phyloP scores from a whole-genome alignment of 352 stramenopile species.

The Saprolegnia parasitica region DNA sequence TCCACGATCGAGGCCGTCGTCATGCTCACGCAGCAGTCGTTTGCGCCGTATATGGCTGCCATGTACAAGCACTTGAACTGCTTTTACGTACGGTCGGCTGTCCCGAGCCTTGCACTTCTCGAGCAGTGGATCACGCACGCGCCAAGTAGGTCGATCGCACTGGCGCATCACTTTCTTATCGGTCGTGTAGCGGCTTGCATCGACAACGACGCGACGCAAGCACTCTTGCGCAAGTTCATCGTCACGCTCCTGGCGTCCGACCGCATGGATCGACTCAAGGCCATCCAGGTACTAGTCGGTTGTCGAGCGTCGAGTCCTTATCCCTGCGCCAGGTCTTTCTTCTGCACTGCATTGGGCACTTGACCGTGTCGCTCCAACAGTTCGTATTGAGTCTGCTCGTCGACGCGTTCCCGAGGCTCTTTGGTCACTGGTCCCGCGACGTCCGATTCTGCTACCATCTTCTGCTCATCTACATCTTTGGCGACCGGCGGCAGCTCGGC shows the following conservation, averaged over 20 bases:
- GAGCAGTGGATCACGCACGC: slow-evolving; percentile 16
- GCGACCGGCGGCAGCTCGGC: slow-evolving; percentile 66
- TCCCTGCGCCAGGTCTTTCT: slow-evolving; percentile 1
- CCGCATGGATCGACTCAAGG: slow-evolving; percentile 23
- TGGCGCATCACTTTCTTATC: background rate
- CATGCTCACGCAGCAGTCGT: slow-evolving; percentile 4
- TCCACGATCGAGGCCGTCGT: slow-evolving; percentile 12
- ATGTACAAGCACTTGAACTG: slow-evolving; percentile 17
- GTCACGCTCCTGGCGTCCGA: slow-evolving; percentile 6
- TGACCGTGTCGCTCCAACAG: slow-evolving; percentile 41
- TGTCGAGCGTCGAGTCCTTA: background rate
- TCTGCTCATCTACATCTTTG: slow-evolving; percentile 72
- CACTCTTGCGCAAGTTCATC: slow-evolving; percentile 8
- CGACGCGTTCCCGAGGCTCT: slow-evolving; percentile 51
- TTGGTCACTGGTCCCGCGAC: slow-evolving; percentile 81
- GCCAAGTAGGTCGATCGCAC: background rate
- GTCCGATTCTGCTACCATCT: slow-evolving; percentile 82
- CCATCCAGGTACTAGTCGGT: background rate
- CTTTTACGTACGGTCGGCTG: background rate
- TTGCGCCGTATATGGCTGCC: background rate
- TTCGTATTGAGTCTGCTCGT: slow-evolving; percentile 48
- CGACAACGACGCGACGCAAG: background rate
- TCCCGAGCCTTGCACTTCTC: slow-evolving; percentile 5
- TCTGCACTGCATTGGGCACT: slow-evolving; percentile 5
- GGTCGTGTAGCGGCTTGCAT: background rate